Conservation (phyloP, 495 filamentous ascomycete genomes). For the Peziza echinospora region DNA sequence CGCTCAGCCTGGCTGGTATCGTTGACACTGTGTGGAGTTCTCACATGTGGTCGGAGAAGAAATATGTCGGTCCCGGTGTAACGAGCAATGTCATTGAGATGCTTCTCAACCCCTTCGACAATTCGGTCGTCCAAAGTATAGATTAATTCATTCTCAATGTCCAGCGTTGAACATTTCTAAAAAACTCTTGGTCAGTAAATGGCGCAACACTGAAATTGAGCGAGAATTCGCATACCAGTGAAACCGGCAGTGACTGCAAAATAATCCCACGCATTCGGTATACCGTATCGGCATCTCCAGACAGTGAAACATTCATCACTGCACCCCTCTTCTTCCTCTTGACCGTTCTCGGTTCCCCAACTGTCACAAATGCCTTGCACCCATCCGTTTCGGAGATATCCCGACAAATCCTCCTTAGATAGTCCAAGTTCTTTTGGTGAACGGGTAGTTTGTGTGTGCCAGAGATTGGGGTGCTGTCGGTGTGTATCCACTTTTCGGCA, state of each 20-base stretch:
- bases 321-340: slow-evolving; percentile 11
- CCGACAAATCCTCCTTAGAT: slow-evolving; percentile 52
- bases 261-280: slow-evolving; percentile 11
- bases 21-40: slow-evolving; percentile 37
- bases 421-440: slow-evolving; percentile 61
- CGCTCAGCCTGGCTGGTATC: slow-evolving; percentile 49
- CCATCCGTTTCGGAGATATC: slow-evolving; percentile 49
- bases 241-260: slow-evolving; percentile 11
- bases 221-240: slow-evolving; percentile 4
- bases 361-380: slow-evolving; percentile 59
- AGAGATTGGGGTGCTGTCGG: slow-evolving; percentile 63
- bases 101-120: slow-evolving; percentile 41
- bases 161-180: neutral
- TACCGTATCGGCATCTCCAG: slow-evolving; percentile 7
- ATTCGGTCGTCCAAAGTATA: neutral
- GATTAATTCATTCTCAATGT: neutral
- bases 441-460: slow-evolving; percentile 71
- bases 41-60: slow-evolving; percentile 59
- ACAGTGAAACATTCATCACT: slow-evolving; percentile 14
- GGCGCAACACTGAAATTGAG: too few relatives aligned
- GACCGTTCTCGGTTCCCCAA: slow-evolving; percentile 39
- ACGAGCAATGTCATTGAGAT: slow-evolving; percentile 58
- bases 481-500: slow-evolving; percentile 73
- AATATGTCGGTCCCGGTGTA: slow-evolving; percentile 94
- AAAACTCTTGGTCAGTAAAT: neutral